Percentiles rank a stretch among this genome's conserved stretches.
These are phyloP conservation scores for Solanum gracilifrons DNA, from an alignment of 257 asterid genomes.

Conservation along the genomic window DNA sequence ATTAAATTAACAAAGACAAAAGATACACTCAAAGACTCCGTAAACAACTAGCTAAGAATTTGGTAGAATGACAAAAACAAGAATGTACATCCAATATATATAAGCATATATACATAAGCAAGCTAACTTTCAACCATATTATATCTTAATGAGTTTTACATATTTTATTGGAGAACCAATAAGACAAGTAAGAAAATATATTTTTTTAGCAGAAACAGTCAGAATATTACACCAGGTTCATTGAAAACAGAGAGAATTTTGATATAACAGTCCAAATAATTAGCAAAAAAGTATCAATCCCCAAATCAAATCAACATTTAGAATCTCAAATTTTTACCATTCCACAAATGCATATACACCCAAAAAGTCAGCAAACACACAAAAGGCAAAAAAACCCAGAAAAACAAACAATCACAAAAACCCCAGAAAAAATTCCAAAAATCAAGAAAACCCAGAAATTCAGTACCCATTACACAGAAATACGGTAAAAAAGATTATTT, in stretches of 20 bases:
- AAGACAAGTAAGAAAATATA: background rate
- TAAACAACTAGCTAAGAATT: slow-evolving; percentile 5
- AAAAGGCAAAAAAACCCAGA: background rate
- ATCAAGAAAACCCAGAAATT: background rate
- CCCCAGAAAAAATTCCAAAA: background rate
- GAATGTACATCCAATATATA: background rate
- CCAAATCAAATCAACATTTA: background rate
- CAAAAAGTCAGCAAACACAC: background rate
- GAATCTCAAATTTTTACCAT: background rate
- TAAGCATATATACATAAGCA: background rate
- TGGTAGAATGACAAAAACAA: background rate
- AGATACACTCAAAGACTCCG: background rate
- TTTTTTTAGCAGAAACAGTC: slow-evolving; percentile 9
- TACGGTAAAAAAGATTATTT: background rate
- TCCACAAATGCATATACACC: background rate
- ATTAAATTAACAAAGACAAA: background rate
- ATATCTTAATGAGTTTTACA: background rate
- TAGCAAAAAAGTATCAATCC: background rate
- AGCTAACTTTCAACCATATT: background rate
- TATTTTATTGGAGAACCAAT: background rate
- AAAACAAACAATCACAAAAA: background rate
- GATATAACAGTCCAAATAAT: background rate
- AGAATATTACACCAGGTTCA: slow-evolving; percentile 16
- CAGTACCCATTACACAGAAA: background rate
- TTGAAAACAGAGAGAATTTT: background rate